These are phyloP conservation scores for Nadsonia fulvescens DNA, from an alignment of 805 yeast genomes.

Conservation along the genomic window DNA sequence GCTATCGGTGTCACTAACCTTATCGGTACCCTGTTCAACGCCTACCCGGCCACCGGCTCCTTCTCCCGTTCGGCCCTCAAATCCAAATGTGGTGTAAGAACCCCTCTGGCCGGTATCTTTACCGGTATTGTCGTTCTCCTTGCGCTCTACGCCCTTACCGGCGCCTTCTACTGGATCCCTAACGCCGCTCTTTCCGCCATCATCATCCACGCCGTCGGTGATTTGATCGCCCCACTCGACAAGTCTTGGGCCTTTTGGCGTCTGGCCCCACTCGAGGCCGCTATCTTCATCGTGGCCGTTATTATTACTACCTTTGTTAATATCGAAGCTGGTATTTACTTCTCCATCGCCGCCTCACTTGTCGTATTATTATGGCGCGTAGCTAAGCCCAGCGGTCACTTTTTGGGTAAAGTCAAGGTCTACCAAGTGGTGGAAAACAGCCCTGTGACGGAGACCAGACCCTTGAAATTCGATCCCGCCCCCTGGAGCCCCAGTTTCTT, in stretches of 20 bases:
- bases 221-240: conserved; percentile 42
- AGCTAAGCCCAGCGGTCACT: conserved; percentile 66
- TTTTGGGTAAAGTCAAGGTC: conserved; percentile 61
- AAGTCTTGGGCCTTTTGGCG: conserved; percentile 43
- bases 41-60: conserved; percentile 93
- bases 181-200: conserved; percentile 75
- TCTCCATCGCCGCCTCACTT: conserved; percentile 70
- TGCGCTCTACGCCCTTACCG: conserved; percentile 71
- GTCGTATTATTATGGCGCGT: conserved; percentile 57
- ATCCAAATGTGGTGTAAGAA: conserved; percentile 87
- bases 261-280: conserved; percentile 54
- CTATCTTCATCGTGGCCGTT: conserved; percentile 56
- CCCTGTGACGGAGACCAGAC: conserved; percentile 26
- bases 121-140: conserved; percentile 79
- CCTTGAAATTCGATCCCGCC: conserved; percentile 3
- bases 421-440: conserved; percentile 46
- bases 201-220: conserved; percentile 86
- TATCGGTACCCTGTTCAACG: conserved; percentile 79
- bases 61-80: conserved; percentile 88
- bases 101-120: conserved; percentile 82
- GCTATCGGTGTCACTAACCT: conserved; percentile 88
- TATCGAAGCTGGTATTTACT: conserved; percentile 80
- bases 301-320: conserved; percentile 58
- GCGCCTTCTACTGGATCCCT: conserved; percentile 76
- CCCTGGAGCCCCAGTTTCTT: too few species aligned